Conservation (phyloP, 1,139 yeast genomes). For the Kodamaea anthophila region DNA sequence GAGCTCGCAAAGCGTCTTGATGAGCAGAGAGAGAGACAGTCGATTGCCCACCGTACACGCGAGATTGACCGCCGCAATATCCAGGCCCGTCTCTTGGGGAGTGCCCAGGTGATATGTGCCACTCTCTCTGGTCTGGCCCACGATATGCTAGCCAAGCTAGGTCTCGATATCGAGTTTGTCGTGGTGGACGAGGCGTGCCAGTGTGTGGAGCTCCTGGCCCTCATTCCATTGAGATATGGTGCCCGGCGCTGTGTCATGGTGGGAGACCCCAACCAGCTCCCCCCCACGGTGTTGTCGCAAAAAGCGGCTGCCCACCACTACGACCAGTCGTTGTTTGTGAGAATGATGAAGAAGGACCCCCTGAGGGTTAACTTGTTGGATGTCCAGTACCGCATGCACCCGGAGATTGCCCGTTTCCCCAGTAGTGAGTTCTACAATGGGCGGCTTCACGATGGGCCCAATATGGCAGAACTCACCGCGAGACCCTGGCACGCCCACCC, state of each 20-base stretch:
- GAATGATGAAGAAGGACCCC: slow-evolving; percentile 73
- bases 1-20: slow-evolving; percentile 71
- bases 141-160: slow-evolving; percentile 68
- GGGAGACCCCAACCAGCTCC: slow-evolving; percentile 97
- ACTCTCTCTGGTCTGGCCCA: slow-evolving; percentile 96
- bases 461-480: slow-evolving; percentile 51
- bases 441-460: slow-evolving; percentile 66
- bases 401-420: slow-evolving; percentile 82
- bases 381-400: slow-evolving; percentile 99
- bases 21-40: slow-evolving; percentile 66
- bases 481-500: slow-evolving; percentile 70
- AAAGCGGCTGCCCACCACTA: slow-evolving; percentile 75
- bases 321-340: slow-evolving; percentile 88
- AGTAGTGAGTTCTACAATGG: slow-evolving; percentile 76
- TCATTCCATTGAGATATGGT: slow-evolving; percentile 91
- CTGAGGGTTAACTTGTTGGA: slow-evolving; percentile 67
- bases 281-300: slow-evolving; percentile 95
- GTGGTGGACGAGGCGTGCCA: slow-evolving; percentile 98
- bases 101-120: slow-evolving; percentile 86
- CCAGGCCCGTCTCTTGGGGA: slow-evolving; percentile 64
- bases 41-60: slow-evolving; percentile 63
- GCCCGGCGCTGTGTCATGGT: slow-evolving; percentile 92
- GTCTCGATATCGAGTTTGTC: slow-evolving; percentile 84
- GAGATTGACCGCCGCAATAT: slow-evolving; percentile 73
- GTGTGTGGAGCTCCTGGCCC: slow-evolving; percentile 87